Conservation (phyloP, 352 stramenopile genomes). For the Pythium pectinolyticum region DNA sequence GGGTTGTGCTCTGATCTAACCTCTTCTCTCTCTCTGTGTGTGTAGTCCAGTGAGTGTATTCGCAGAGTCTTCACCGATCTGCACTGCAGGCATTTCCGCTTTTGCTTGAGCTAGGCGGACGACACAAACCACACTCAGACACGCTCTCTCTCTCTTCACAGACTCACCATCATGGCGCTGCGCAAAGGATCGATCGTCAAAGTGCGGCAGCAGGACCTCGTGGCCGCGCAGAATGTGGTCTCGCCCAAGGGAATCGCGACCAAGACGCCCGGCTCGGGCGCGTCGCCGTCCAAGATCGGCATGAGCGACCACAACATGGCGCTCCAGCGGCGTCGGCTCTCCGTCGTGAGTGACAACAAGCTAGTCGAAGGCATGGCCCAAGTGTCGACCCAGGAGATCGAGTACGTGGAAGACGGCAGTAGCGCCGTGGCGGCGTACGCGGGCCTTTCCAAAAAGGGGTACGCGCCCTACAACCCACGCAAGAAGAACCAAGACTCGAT, state of each 20-base stretch:
- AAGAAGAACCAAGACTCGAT: slow-evolving; percentile 99
- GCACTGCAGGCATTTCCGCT: slow-evolving; percentile 11
- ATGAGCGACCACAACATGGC: slow-evolving; percentile 55
- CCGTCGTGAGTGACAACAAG: slow-evolving; percentile 81
- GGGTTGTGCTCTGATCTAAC: too few species aligned
- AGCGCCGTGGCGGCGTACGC: slow-evolving; percentile 68
- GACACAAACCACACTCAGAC: too few species aligned
- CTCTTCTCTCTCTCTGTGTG: too few species aligned
- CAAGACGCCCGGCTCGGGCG: slow-evolving; percentile 46
- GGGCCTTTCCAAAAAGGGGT: slow-evolving; percentile 81
- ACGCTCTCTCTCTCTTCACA: not conserved
- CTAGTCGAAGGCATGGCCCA: slow-evolving; percentile 76
- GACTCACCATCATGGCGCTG: too few species aligned
- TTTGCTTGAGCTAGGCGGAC: too few species aligned
- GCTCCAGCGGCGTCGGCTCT: slow-evolving; percentile 64
- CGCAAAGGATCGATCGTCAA: slow-evolving; percentile 59
- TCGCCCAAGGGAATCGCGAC: slow-evolving; percentile 80
- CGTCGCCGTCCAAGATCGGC: slow-evolving; percentile 36
- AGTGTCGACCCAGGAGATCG: slow-evolving; percentile 56
- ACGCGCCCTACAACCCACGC: slow-evolving; percentile 92
- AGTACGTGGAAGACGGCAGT: slow-evolving; percentile 61
- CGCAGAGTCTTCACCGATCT: too few species aligned
- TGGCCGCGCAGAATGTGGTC: slow-evolving; percentile 63
- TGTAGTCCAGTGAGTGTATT: too few species aligned
- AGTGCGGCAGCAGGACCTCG: slow-evolving; percentile 55